A percentile compares a stretch with the other conserved stretches of the same genome.
These are phyloP conservation scores for Agaricus subrufescens DNA, from an alignment of 768 basidiomycete species.

Conservation along the genomic window DNA sequence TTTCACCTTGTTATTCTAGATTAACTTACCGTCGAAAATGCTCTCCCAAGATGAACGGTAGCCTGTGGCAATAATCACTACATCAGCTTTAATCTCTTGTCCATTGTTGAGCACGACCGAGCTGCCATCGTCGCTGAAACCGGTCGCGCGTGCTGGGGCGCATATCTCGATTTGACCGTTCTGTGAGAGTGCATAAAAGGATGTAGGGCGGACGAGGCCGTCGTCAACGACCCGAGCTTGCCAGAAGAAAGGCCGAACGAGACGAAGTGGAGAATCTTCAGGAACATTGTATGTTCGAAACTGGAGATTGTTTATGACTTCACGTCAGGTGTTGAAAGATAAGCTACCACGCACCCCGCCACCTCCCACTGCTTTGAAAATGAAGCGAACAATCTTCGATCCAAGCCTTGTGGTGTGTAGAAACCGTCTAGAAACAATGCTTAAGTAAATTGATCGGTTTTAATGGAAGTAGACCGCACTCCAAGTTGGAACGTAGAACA, in stretches of 20 bases:
- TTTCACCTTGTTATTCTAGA: background rate
- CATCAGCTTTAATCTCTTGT: conserved; percentile 33
- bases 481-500: conserved; percentile 41
- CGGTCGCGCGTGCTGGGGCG: conserved; percentile 35
- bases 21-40: conserved; percentile 24
- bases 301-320: conserved; percentile 4
- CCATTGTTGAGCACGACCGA: conserved; percentile 42
- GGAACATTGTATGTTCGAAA: conserved; percentile 29
- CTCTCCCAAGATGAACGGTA: conserved; percentile 52
- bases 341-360: conserved; percentile 29
- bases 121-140: conserved; percentile 29
- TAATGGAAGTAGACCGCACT: conserved; percentile 32
- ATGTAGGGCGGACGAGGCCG: conserved; percentile 37
- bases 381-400: conserved; percentile 37
- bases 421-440: conserved; percentile 33
- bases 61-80: conserved; percentile 54
- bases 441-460: background rate
- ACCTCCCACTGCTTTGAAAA: conserved; percentile 41
- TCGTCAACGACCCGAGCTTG: conserved; percentile 43
- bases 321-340: background rate
- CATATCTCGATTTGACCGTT: conserved; percentile 44
- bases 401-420: conserved; percentile 61
- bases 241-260: conserved; percentile 31
- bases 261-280: conserved; percentile 46
- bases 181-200: conserved; percentile 46